Evolutionary conservation across 441 rosid genomes (phyloP), one percentile per base, ranked within the genome.

Genomic region (Populus hybrid): DNA sequence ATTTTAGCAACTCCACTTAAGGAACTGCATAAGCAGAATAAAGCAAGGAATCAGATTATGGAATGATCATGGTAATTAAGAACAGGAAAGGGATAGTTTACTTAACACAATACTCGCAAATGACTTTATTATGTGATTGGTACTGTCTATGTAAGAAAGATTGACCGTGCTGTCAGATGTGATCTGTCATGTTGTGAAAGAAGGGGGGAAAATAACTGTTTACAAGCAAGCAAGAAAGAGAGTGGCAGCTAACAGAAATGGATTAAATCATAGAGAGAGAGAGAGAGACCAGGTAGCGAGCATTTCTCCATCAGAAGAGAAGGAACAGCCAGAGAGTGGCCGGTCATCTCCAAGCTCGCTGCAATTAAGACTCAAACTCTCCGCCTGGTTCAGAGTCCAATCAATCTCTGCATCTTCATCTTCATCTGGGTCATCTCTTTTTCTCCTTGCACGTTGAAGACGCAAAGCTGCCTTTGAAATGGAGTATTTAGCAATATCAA

Each of bases 391-490:
- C 72, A 92, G 79, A 76, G 89, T 89, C 90, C 90, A 91, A 75
- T 94, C 91, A 67, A 89, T 85, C 88, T 94, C 98, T 38, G 92
- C 95, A 78, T 90, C 95, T n/a, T 88, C 73, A 77, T 92, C 95
- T 84, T 95, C 98, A 83, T 94, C 99, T 10, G 99, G 98, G 80
- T 92, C 95, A 83, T 90, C 94, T 79, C 95, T 88, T 85, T 85
- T 90, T 76, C 99, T 85, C 79, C 70, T 78, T 3, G 89, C 90
- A 28, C 93, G 87, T 74, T 91, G 93, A 86, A 92, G 85, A 76
- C 98, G 91, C 54, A 74, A 71, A 61, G 97, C 91, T 42, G 98
- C 94, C 80, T 86, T 91, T 8, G 81, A 70, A 73, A 92, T 32
- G 32, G 97, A 92, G 83, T 83, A 94, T 57, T 88, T 92, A 23